phyloP scores from a whole-genome alignment of 2,329 filamentous ascomycete genomes.

The Calonectria pauciramosa region DNA sequence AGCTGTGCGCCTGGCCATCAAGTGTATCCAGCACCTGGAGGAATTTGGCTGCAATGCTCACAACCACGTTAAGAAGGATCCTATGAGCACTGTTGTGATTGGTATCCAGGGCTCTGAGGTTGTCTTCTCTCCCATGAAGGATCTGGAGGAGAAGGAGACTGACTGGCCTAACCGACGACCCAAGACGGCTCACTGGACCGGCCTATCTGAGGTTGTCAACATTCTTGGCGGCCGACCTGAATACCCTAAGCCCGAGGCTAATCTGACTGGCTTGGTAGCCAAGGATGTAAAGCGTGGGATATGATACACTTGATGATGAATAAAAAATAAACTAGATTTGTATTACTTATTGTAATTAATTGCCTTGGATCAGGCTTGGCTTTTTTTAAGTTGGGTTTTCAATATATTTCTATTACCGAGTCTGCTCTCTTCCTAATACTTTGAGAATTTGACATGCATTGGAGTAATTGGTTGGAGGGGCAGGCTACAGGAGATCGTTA shows the following conservation, averaged over 20 bases:
- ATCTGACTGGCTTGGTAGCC: constrained; percentile 65
- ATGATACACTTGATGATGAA: constrained; percentile 18
- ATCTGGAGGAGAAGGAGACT: constrained; percentile 86
- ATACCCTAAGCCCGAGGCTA: constrained; percentile 64
- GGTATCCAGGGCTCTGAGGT: constrained; percentile 93
- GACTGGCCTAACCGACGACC: constrained; percentile 94
- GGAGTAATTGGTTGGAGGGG: not conserved
- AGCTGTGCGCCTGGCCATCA: constrained; percentile 91
- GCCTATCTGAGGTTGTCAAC: constrained; percentile 85
- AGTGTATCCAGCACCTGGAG: constrained; percentile 94
- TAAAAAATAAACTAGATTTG: not conserved
- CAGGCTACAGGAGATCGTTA: not conserved
- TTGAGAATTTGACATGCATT: not conserved
- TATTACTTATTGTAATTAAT: not conserved
- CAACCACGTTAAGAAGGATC: constrained; percentile 79
- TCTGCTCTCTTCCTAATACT: not conserved
- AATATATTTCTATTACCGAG: not conserved
- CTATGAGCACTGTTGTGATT: constrained; percentile 84
- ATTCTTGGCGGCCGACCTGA: constrained; percentile 81
- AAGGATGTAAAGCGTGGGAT: constrained; percentile 73
- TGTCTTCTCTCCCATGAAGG: constrained; percentile 86
- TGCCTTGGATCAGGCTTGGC: not conserved
- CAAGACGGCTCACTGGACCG: constrained; percentile 87
- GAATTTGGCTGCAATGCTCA: constrained; percentile 75
- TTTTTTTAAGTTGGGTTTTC: not conserved